These are phyloP conservation scores for Mycena olivaceomarginata DNA, from an alignment of 768 basidiomycete genomes.

Conservation along the genomic window DNA sequence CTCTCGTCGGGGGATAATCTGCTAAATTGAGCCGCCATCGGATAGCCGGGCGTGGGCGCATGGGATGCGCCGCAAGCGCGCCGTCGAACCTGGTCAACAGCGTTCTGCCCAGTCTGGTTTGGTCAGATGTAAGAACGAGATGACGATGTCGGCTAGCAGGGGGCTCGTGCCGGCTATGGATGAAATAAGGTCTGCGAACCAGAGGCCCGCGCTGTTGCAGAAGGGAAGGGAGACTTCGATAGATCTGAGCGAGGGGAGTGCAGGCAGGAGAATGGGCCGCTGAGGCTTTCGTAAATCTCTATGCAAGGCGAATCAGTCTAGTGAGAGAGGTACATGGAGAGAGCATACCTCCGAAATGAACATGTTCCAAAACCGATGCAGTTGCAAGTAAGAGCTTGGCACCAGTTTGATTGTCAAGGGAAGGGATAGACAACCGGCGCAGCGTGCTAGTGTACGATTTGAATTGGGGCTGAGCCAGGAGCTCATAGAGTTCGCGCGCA, in stretches of 20 bases:
- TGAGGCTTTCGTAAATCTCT: neutral
- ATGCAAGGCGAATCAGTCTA: neutral
- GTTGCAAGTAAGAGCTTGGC: neutral
- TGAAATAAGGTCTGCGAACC: neutral
- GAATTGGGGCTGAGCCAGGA: neutral
- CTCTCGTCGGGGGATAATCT: neutral
- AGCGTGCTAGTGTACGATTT: neutral
- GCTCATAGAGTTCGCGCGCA: neutral
- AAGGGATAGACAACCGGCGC: neutral
- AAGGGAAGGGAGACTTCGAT: neutral
- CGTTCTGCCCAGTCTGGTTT: neutral
- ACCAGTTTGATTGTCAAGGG: too few species aligned
- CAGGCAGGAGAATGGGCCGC: neutral
- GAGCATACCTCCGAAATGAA: neutral
- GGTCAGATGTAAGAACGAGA: neutral
- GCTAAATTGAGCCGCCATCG: neutral
- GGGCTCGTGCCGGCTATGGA: neutral
- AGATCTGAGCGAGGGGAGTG: neutral
- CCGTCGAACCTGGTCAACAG: neutral
- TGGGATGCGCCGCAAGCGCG: neutral
- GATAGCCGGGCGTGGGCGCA: neutral
- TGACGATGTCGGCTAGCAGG: neutral
- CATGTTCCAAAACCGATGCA: neutral
- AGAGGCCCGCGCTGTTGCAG: neutral
- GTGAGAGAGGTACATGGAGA: neutral